Percentiles rank a stretch among this genome's conserved stretches.
phyloP scores from a whole-genome alignment of 495 filamentous ascomycete species.

The Talaromyces thailandensis region DNA sequence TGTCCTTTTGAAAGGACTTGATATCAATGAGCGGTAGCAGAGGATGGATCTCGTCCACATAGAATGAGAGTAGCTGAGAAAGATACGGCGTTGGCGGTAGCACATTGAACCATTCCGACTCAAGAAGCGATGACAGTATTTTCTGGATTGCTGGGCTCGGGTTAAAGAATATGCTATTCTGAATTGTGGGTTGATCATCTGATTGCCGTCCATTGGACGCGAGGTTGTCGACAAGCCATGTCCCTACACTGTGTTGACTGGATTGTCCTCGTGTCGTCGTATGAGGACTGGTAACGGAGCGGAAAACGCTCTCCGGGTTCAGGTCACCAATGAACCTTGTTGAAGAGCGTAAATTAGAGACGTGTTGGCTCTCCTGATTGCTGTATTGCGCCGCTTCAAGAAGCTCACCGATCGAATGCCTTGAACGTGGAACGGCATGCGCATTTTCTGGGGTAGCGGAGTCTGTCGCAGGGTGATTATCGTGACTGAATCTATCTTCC shows the following conservation, averaged over 20 bases:
- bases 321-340: background rate
- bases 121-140: background rate
- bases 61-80: background rate
- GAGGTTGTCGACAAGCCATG: background rate
- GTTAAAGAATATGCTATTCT: background rate
- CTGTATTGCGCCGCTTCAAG: background rate
- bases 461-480: background rate
- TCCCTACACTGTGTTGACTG: background rate
- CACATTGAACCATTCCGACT: background rate
- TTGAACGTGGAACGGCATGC: background rate
- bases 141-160: background rate
- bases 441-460: background rate
- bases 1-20: background rate
- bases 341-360: background rate
- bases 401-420: background rate
- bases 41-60: conserved; percentile 1
- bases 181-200: background rate
- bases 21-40: background rate
- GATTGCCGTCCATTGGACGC: background rate
- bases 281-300: background rate
- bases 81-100: background rate
- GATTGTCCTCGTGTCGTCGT: background rate
- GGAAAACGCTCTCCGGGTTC: background rate
- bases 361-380: background rate
- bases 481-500: background rate